phyloP scores from a whole-genome alignment of 139 green algal genomes.

The Chlamydomonas eustigma region DNA sequence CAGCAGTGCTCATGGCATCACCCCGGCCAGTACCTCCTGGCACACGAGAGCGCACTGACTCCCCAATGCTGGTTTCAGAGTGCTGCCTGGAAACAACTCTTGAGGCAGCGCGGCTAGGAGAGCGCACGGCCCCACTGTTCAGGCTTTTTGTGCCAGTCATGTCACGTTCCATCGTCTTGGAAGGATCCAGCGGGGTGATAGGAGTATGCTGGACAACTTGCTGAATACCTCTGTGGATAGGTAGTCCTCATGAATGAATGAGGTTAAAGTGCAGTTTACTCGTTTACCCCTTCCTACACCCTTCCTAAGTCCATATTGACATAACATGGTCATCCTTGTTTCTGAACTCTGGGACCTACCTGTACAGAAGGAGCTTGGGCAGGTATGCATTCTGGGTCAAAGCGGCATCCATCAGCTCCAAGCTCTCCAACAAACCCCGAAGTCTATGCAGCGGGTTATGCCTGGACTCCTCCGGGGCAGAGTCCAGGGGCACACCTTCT shows the following conservation, averaged over 20 bases:
- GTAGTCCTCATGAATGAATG: too few species aligned
- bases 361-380: constrained; percentile 64
- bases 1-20: not conserved
- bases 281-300: too few species aligned
- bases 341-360: too few species aligned
- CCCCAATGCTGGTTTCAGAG: not conserved
- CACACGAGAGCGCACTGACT: not conserved
- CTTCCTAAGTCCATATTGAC: too few species aligned
- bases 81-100: not conserved
- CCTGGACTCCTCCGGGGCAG: not conserved
- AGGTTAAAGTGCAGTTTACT: not conserved
- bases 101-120: not conserved
- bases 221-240: not conserved
- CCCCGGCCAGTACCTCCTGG: not conserved
- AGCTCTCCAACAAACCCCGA: constrained; percentile 38
- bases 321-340: too few species aligned
- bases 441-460: constrained; percentile 21
- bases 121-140: not conserved
- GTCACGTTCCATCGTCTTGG: not conserved
- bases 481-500: not conserved
- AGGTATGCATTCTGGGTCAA: constrained; percentile 55
- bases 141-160: not conserved
- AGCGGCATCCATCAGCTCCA: constrained; percentile 57
- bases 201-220: not conserved
- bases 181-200: not conserved